These are phyloP conservation scores for Elaeis guineensis DNA, from an alignment of 176 grass and related monocot species.

Conservation along the genomic window DNA sequence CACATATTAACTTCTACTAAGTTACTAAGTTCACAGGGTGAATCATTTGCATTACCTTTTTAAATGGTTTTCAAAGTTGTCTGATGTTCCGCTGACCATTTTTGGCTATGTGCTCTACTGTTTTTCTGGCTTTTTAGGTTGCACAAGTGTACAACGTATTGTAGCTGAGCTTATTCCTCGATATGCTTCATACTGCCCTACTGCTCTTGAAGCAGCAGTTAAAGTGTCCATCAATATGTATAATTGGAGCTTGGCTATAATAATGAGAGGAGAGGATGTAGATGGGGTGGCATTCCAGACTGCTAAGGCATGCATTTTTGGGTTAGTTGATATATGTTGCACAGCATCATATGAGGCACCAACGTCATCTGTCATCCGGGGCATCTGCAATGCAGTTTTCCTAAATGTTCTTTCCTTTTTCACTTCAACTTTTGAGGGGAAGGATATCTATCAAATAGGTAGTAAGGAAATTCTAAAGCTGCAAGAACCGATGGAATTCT, in stretches of 20 bases:
- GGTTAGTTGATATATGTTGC: slow-evolving; percentile 75
- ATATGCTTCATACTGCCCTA: slow-evolving; percentile 75
- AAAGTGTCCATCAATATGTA: slow-evolving; percentile 93
- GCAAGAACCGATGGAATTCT: slow-evolving; percentile 41
- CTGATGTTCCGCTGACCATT: too few species aligned
- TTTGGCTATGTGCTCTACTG: too few species aligned
- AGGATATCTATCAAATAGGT: slow-evolving; percentile 62
- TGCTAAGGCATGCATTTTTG: slow-evolving; percentile 65
- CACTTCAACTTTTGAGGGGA: slow-evolving; percentile 76
- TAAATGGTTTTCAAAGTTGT: too few species aligned
- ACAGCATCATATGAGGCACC: slow-evolving; percentile 65
- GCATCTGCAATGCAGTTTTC: slow-evolving; percentile 77
- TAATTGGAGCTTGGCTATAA: slow-evolving; percentile 57
- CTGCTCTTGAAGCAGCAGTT: slow-evolving; percentile 73
- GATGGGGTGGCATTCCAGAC: slow-evolving; percentile 52
- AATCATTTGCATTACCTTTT: too few species aligned
- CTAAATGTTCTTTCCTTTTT: slow-evolving; percentile 62
- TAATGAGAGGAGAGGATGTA: slow-evolving; percentile 46
- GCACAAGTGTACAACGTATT: slow-evolving; percentile 55
- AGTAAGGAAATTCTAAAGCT: slow-evolving; percentile 39
- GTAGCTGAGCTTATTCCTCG: slow-evolving; percentile 80
- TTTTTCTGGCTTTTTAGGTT: slow-evolving; percentile 35
- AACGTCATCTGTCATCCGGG: slow-evolving; percentile 66
- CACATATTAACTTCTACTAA: too few species aligned
- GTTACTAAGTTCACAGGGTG: too few species aligned